Evolutionary conservation across 2,329 filamentous ascomycete species (phyloP).

Genomic region (Colletotrichum sp.): DNA sequence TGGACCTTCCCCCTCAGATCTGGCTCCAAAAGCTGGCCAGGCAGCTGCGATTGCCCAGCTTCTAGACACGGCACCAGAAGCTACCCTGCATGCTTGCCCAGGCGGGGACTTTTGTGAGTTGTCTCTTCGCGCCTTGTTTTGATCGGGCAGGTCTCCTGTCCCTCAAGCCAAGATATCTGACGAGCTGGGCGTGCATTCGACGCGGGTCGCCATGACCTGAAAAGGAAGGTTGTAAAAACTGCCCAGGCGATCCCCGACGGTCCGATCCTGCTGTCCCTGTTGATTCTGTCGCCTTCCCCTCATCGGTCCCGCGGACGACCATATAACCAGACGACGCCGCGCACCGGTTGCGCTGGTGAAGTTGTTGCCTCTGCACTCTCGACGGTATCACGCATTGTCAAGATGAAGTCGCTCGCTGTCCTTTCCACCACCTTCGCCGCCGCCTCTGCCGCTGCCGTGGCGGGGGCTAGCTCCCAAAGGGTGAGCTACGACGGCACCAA

Average conservation of each 20-base stretch:
- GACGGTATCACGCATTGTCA: background rate
- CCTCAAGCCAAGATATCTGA: background rate
- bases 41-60: background rate
- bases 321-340: background rate
- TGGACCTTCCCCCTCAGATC: background rate
- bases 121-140: background rate
- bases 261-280: background rate
- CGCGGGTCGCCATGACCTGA: constrained; percentile 1
- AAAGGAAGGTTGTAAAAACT: constrained; percentile 12
- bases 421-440: constrained; percentile 7
- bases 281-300: background rate
- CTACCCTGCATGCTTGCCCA: background rate
- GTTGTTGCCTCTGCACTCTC: background rate
- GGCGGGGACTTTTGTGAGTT: constrained; percentile 4
- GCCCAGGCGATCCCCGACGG: background rate
- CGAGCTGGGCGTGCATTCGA: background rate
- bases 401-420: constrained; percentile 17
- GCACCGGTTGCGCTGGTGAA: background rate
- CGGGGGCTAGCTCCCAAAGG: background rate
- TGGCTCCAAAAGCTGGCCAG: background rate
- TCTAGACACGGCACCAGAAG: background rate
- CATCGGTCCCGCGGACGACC: background rate
- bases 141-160: constrained; percentile 12
- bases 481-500: constrained; percentile 50
- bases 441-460: constrained; percentile 16